Evolutionary conservation across 225 moss, liverwort and hornwort genomes (phyloP).

Genomic region (Asterella californica): DNA sequence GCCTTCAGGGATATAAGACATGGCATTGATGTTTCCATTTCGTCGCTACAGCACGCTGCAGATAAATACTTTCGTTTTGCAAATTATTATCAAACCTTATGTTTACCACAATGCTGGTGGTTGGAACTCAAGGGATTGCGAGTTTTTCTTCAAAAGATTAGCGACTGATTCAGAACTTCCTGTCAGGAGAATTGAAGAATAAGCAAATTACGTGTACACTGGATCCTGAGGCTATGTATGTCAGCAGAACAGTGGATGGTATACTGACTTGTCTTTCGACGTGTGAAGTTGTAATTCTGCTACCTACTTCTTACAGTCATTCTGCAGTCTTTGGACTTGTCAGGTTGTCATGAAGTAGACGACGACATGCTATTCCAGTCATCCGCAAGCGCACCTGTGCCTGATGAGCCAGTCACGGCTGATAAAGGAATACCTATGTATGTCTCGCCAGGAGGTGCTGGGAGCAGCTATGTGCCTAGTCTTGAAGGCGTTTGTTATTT

Average conservation of each 20-base stretch:
- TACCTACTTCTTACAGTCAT: constrained; percentile 1
- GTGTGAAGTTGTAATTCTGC: constrained; percentile 19
- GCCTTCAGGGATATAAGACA: no score
- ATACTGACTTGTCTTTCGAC: background rate
- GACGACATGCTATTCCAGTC: constrained; percentile 49
- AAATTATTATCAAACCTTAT: no score
- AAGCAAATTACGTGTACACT: background rate
- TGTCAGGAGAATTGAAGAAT: no score
- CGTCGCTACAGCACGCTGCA: no score
- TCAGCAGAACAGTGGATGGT: background rate
- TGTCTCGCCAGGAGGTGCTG: constrained; percentile 2
- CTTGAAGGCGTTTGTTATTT: background rate
- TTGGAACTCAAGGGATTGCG: no score
- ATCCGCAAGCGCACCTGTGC: constrained; percentile 37
- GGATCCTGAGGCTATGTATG: background rate
- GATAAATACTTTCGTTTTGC: no score
- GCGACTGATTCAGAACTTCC: no score
- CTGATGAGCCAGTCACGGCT: background rate
- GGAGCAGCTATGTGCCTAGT: background rate
- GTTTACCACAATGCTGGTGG: no score
- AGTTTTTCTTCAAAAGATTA: no score
- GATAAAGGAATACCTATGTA: background rate
- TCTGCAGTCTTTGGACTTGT: constrained; percentile 63
- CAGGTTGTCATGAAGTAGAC: constrained; percentile 64
- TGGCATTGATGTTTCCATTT: no score